Percentiles rank a stretch among this genome's conserved stretches.
These are phyloP conservation scores for Gloeopeniophorella convolvens DNA, from an alignment of 768 basidiomycete species.

Conservation along the genomic window DNA sequence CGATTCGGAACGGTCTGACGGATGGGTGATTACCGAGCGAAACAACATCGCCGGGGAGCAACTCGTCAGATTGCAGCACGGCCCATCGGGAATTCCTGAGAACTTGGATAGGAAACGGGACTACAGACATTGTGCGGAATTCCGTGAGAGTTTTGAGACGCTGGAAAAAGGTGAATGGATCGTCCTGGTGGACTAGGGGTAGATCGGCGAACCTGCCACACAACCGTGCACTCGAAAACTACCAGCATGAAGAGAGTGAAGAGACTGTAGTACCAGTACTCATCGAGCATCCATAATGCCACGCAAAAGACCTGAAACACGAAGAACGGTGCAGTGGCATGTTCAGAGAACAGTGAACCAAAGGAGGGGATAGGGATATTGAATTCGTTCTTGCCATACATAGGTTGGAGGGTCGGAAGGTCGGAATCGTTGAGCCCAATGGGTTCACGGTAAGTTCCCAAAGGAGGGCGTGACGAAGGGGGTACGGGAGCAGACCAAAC, in stretches of 20 bases:
- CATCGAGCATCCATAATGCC: slow-evolving; percentile 94
- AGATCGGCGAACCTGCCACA: slow-evolving; percentile 73
- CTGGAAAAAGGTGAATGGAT: slow-evolving; percentile 37
- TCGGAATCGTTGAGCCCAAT: slow-evolving; percentile 45
- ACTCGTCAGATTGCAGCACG: slow-evolving; percentile 73
- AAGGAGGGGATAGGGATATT: slow-evolving; percentile 97
- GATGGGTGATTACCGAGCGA: slow-evolving; percentile 54
- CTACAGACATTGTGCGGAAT: slow-evolving; percentile 94
- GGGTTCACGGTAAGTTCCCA: slow-evolving; percentile 57
- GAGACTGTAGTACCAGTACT: slow-evolving; percentile 98
- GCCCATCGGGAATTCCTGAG: slow-evolving; percentile 78
- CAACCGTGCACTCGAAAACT: slow-evolving; percentile 97
- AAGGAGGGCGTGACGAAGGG: slow-evolving; percentile 65
- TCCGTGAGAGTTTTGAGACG: slow-evolving; percentile 90
- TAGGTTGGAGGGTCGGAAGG: slow-evolving; percentile 44
- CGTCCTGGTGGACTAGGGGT: too few species aligned
- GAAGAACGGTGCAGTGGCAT: slow-evolving; percentile 98
- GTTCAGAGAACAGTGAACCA: slow-evolving; percentile 84
- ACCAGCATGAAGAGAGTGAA: slow-evolving; percentile 99
- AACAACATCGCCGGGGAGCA: slow-evolving; percentile 90
- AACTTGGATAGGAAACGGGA: slow-evolving; percentile 80
- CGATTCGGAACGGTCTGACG: not conserved
- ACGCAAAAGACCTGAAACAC: slow-evolving; percentile 99
- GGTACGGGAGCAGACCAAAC: slow-evolving; percentile 85
- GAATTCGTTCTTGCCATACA: slow-evolving; percentile 94